These are phyloP conservation scores for Mycosarcoma mackinlayi DNA, from an alignment of 1,284 basidiomycete genomes.

Conservation along the genomic window DNA sequence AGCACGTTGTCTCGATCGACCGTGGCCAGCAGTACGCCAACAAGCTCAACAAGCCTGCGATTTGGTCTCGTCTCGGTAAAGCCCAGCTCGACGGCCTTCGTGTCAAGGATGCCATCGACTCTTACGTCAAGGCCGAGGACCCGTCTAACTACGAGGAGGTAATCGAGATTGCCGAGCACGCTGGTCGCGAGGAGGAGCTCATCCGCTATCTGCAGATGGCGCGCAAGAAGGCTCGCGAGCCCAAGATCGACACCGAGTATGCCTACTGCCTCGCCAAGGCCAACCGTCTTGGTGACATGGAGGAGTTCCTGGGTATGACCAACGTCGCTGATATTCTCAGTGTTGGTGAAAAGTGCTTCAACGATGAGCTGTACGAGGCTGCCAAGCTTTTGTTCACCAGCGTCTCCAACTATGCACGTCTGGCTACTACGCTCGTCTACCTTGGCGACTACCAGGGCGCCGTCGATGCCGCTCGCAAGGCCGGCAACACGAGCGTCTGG, in stretches of 20 bases:
- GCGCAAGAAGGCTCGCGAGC: constrained; percentile 95
- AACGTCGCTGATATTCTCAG: constrained; percentile 96
- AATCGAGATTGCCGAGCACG: constrained; percentile 93
- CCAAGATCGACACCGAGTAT: constrained; percentile 90
- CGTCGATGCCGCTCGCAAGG: constrained; percentile 97
- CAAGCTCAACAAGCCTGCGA: constrained; percentile 95
- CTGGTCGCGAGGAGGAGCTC: constrained; percentile 97
- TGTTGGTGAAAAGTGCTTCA: constrained; percentile 99
- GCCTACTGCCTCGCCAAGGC: constrained; percentile 68
- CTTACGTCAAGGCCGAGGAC: constrained; percentile 98
- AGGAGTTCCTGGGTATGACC: constrained; percentile 98
- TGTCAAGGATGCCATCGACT: constrained; percentile 98
- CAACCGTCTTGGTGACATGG: constrained; percentile 75
- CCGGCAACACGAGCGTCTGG: constrained; percentile 99
- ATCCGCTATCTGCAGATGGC: constrained; percentile 99
- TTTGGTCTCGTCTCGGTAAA: constrained; percentile 97
- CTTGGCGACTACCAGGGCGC: constrained; percentile 97
- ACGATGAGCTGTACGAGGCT: constrained; percentile 97
- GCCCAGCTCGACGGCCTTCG: constrained; percentile 99
- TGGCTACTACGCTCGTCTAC: constrained; percentile 98
- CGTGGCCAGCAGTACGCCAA: constrained; percentile 95
- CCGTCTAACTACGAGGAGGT: constrained; percentile 95
- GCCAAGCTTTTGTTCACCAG: constrained; percentile 94
- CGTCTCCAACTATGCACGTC: constrained; percentile 97
- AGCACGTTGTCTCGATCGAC: constrained; percentile 97